Conservation (phyloP, 176 grass and related monocot genomes). For the Zea luxurians region DNA sequence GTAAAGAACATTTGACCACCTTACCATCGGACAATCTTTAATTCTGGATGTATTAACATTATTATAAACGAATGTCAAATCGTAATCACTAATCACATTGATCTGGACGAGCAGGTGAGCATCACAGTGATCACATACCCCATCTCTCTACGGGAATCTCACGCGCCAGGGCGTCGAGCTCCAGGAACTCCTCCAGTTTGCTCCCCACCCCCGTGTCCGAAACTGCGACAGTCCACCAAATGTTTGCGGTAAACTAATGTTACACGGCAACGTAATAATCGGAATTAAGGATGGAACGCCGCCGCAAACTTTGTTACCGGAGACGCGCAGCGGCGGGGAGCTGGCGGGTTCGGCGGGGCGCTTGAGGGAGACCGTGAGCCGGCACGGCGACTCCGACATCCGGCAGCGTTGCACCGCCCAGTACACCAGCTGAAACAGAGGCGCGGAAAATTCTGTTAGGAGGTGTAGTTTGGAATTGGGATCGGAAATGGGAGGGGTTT, state of each 20-base stretch:
- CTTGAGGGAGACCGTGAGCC: conserved; percentile 59
- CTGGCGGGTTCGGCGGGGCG: conserved; percentile 4
- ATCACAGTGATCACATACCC: conserved; percentile 42
- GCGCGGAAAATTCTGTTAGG: not conserved
- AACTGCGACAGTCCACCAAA: conserved; percentile 44
- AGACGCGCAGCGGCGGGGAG: conserved; percentile 40
- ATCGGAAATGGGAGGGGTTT: not conserved
- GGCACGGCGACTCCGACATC: conserved; percentile 62
- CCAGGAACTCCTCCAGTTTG: conserved; percentile 70
- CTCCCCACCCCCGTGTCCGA: conserved; percentile 71
- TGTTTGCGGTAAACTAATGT: not conserved
- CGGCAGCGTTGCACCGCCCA: conserved; percentile 64
- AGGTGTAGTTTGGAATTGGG: not conserved
- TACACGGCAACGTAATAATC: not conserved
- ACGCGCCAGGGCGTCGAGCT: conserved; percentile 28
- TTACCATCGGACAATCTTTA: not conserved
- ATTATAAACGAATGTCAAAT: not conserved
- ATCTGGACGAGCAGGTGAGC: not conserved
- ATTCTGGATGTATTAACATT: not conserved
- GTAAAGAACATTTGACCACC: not conserved
- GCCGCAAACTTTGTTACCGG: conserved; percentile 36
- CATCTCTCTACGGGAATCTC: conserved; percentile 44
- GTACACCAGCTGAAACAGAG: conserved; percentile 51
- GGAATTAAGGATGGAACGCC: not conserved
- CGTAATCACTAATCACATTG: not conserved